A percentile compares a stretch with the other conserved stretches of the same genome.
These are phyloP conservation scores for Fraxinus angustifolia DNA, from an alignment of 305 asterid genomes.

Conservation along the genomic window DNA sequence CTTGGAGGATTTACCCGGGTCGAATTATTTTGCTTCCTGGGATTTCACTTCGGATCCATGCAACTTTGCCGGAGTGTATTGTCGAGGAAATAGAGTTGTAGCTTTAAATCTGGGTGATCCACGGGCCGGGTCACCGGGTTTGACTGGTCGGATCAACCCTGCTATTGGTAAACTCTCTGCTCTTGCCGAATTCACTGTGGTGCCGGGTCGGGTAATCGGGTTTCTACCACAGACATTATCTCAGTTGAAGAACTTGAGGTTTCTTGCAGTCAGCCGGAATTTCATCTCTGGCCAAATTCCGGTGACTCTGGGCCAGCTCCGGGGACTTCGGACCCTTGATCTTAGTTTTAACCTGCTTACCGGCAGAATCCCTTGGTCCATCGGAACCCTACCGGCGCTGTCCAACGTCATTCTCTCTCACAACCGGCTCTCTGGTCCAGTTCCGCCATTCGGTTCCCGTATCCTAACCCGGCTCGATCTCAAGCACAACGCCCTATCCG, in stretches of 20 bases:
- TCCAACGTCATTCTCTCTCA: conserved; percentile 66
- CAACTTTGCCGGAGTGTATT: conserved; percentile 77
- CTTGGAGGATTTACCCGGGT: conserved; percentile 72
- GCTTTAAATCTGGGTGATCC: conserved; percentile 92
- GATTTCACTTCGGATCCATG: conserved; percentile 97
- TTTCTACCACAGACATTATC: conserved; percentile 60
- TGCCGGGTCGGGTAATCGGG: conserved; percentile 80
- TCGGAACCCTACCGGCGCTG: conserved; percentile 60
- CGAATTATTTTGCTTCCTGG: conserved; percentile 77
- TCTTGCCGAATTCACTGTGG: conserved; percentile 71
- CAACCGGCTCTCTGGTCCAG: conserved; percentile 63
- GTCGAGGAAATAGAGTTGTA: conserved; percentile 59
- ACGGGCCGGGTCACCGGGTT: conserved; percentile 81
- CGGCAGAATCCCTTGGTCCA: conserved; percentile 53
- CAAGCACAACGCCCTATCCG: conserved; percentile 68
- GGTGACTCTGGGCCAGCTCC: conserved; percentile 61
- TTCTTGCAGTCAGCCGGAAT: conserved; percentile 71
- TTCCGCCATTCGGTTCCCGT: conserved; percentile 61
- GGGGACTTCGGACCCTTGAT: conserved; percentile 64
- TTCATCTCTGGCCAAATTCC: conserved; percentile 74
- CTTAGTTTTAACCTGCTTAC: conserved; percentile 70
- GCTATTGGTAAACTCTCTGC: conserved; percentile 71
- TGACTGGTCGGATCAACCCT: conserved; percentile 67
- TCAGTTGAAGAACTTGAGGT: conserved; percentile 48
- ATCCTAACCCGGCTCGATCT: conserved; percentile 73